phyloP scores from a whole-genome alignment of 164 flowering plant genomes.

The Magnolia changhungtana region DNA sequence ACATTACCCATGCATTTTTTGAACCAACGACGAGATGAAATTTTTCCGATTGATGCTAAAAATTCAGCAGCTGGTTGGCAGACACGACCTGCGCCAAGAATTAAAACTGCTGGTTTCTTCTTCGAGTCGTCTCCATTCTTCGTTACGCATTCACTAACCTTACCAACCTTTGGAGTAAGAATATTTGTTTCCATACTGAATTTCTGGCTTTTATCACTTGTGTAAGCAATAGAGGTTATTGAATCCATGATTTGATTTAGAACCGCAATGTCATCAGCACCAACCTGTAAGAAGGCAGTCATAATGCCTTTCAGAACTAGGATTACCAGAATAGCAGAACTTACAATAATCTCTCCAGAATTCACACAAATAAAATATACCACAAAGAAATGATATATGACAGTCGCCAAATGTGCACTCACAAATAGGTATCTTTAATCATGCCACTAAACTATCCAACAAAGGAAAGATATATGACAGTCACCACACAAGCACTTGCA shows the following conservation, averaged over 20 bases:
- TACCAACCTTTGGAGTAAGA: constrained; percentile 60
- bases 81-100: constrained; percentile 95
- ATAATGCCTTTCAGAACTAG: constrained; percentile 5
- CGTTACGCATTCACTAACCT: constrained; percentile 35
- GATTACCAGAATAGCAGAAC: neutral
- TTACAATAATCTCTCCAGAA: neutral
- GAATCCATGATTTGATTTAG: constrained; percentile 85
- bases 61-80: constrained; percentile 92
- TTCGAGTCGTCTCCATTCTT: constrained; percentile 14
- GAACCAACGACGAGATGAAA: constrained; percentile 33
- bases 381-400: neutral
- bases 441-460: neutral
- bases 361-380: neutral
- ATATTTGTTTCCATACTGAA: constrained; percentile 31
- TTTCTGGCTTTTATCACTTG: constrained; percentile 24
- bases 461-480: neutral
- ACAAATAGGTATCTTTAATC: no score
- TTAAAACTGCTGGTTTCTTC: constrained; percentile 51
- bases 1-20: constrained; percentile 26
- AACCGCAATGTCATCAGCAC: constrained; percentile 67
- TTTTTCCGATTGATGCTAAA: constrained; percentile 56
- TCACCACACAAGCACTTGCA: no score
- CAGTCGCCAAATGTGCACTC: neutral
- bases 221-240: constrained; percentile 61
- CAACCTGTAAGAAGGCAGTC: constrained; percentile 50